A percentile compares a stretch with the other conserved stretches of the same genome.
These are phyloP conservation scores for Populus hybrid DNA, from an alignment of 441 rosid genomes.

Conservation along the genomic window DNA sequence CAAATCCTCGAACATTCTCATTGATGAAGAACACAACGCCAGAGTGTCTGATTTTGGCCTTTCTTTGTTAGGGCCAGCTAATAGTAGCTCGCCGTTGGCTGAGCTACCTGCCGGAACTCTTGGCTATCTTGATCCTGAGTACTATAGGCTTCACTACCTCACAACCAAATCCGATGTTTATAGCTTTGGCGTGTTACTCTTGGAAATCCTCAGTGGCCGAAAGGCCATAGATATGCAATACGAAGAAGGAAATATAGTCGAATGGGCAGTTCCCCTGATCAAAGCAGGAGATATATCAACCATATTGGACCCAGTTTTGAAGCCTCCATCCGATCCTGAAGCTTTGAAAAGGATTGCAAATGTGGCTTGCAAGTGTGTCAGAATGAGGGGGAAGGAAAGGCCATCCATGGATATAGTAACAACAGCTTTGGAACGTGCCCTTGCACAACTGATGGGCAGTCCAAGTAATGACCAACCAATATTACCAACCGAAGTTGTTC, in stretches of 20 bases:
- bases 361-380: constrained; percentile 85
- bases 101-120: constrained; percentile 96
- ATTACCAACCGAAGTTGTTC: constrained; percentile 84
- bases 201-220: constrained; percentile 85
- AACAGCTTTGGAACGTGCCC: constrained; percentile 73
- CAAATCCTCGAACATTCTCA: constrained; percentile 89
- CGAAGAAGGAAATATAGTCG: constrained; percentile 90
- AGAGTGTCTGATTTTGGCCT: constrained; percentile 94
- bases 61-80: constrained; percentile 76
- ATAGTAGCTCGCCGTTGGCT: constrained; percentile 77
- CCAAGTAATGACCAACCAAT: constrained; percentile 87
- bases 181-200: constrained; percentile 83
- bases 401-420: constrained; percentile 97
- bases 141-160: constrained; percentile 89
- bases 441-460: constrained; percentile 87
- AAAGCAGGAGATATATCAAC: constrained; percentile 64
- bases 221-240: constrained; percentile 93
- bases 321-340: constrained; percentile 60
- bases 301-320: constrained; percentile 67
- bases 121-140: constrained; percentile 96
- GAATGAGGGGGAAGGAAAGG: constrained; percentile 94
- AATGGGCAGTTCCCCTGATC: constrained; percentile 93
- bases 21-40: constrained; percentile 95
- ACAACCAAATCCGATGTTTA: constrained; percentile 94
- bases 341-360: constrained; percentile 77